phyloP scores from a whole-genome alignment of 2,329 filamentous ascomycete genomes.

The Fusarium humuli region DNA sequence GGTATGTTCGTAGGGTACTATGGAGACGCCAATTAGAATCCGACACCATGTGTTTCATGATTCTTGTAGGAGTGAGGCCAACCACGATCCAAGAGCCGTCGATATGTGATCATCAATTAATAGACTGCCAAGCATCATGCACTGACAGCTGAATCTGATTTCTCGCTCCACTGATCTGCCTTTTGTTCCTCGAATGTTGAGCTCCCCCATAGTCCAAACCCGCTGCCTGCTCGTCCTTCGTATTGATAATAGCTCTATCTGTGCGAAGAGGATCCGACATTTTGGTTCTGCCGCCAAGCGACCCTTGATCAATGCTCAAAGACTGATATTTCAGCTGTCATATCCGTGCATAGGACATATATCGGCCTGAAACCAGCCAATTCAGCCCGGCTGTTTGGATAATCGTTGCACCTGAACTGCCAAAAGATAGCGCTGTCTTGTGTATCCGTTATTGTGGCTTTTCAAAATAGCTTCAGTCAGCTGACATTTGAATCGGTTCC shows the following conservation, averaged over 20 bases:
- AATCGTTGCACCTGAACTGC: not conserved
- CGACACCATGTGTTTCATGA: constrained; percentile 7
- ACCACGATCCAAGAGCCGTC: not conserved
- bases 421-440: not conserved
- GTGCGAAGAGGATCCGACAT: not conserved
- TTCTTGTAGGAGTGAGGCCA: not conserved
- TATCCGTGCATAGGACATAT: constrained; percentile 12
- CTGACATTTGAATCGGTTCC: constrained; percentile 37
- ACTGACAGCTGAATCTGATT: not conserved
- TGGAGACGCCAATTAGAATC: constrained; percentile 3
- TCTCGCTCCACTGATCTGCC: constrained; percentile 14
- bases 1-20: not conserved
- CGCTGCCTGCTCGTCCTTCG: not conserved
- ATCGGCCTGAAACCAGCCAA: constrained; percentile 6
- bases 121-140: not conserved
- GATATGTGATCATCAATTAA: constrained; percentile 6
- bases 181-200: not conserved
- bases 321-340: not conserved
- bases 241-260: not conserved
- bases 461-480: constrained; percentile 25
- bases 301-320: constrained; percentile 11
- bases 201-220: not conserved
- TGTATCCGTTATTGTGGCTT: not conserved
- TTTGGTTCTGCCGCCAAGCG: constrained; percentile 14
- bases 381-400: not conserved